These are phyloP conservation scores for Pseudonitzschia pungens DNA, from an alignment of 108 stramenopile species.

Conservation along the genomic window DNA sequence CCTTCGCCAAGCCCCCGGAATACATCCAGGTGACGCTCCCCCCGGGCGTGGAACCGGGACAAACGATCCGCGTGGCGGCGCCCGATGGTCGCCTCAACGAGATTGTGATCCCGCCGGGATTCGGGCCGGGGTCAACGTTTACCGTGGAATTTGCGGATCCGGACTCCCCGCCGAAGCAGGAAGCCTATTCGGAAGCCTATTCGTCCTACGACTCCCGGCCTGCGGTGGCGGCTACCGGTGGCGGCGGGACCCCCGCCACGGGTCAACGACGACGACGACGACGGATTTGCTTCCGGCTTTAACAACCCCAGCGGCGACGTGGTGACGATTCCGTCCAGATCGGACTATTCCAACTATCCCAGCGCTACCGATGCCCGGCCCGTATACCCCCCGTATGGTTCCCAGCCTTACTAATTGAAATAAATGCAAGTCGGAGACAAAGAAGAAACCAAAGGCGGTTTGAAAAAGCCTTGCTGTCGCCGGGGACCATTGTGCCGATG, in stretches of 20 bases:
- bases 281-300: conserved; percentile 45
- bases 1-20: conserved; percentile 30
- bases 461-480: no score
- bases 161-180: conserved; percentile 38
- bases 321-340: neutral
- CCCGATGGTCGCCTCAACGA: conserved; percentile 81
- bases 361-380: conserved; percentile 35
- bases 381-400: conserved; percentile 22
- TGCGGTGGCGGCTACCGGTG: conserved; percentile 3
- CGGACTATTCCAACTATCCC: conserved; percentile 32
- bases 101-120: conserved; percentile 71
- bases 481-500: no score
- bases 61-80: conserved; percentile 77
- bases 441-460: neutral
- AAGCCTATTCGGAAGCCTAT: no score
- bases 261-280: conserved; percentile 17
- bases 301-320: conserved; percentile 27
- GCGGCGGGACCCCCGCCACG: conserved; percentile 14
- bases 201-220: neutral
- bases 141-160: conserved; percentile 78
- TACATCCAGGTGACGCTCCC: conserved; percentile 82
- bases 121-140: conserved; percentile 82
- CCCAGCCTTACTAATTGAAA: neutral
- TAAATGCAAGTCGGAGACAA: neutral
- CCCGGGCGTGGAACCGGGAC: conserved; percentile 61